These are phyloP conservation scores for Aureobasidium sp. DNA, from an alignment of 2,329 filamentous ascomycete genomes.

Conservation along the genomic window DNA sequence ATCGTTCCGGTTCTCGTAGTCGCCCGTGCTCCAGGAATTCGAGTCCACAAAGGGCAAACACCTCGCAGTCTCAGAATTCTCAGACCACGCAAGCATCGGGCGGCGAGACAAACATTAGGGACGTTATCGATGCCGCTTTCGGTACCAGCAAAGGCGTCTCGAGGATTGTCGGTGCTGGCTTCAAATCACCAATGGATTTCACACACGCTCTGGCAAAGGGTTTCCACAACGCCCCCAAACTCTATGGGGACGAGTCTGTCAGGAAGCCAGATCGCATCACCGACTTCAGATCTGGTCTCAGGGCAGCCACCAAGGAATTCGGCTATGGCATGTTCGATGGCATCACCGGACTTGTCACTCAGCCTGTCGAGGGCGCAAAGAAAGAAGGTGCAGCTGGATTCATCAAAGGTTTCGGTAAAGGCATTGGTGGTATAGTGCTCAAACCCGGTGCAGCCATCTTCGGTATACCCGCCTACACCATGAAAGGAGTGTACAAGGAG, in stretches of 20 bases:
- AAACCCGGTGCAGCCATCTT: conserved; percentile 57
- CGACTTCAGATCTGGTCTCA: conserved; percentile 54
- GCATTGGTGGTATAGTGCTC: conserved; percentile 65
- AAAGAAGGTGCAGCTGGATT: conserved; percentile 59
- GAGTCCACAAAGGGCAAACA: background rate
- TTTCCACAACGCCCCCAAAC: conserved; percentile 62
- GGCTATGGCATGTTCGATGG: conserved; percentile 69
- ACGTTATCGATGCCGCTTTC: conserved; percentile 22
- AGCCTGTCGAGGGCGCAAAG: conserved; percentile 58
- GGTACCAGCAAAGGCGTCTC: conserved; percentile 30
- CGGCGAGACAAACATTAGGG: background rate
- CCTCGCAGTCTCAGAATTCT: background rate
- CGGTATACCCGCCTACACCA: conserved; percentile 61
- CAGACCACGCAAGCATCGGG: background rate
- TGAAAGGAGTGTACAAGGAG: conserved; percentile 71
- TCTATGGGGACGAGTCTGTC: conserved; percentile 66
- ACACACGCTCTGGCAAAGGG: conserved; percentile 58
- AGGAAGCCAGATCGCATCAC: conserved; percentile 57
- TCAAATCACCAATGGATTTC: conserved; percentile 52
- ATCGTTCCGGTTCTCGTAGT: conserved; percentile 5
- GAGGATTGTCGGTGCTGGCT: conserved; percentile 31
- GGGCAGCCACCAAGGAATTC: conserved; percentile 49
- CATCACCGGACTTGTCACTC: conserved; percentile 66
- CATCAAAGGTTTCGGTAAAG: conserved; percentile 71
- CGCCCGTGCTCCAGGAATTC: background rate